These are phyloP conservation scores for Phytophthora constricta DNA, from an alignment of 352 stramenopile species.

Conservation along the genomic window DNA sequence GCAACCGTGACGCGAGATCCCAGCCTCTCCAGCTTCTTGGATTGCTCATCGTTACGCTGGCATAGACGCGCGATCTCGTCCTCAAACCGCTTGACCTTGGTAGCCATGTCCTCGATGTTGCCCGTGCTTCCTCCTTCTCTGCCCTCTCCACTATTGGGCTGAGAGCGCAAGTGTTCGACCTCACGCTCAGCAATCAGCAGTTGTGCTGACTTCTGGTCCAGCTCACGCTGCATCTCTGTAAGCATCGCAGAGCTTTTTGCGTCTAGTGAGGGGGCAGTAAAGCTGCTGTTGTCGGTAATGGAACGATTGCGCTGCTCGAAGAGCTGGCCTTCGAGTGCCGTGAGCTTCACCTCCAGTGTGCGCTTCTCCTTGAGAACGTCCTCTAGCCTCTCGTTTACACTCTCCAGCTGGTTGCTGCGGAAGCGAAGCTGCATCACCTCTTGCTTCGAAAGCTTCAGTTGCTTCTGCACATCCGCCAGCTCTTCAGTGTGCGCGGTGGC, in stretches of 20 bases:
- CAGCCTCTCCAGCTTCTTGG: conserved; percentile 55
- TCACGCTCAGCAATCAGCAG: conserved; percentile 59
- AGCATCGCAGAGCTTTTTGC: conserved; percentile 47
- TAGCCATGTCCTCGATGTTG: conserved; percentile 40
- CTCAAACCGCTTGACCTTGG: conserved; percentile 63
- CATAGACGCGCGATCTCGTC: conserved; percentile 49
- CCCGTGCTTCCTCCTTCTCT: neutral
- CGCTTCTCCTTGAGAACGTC: conserved; percentile 82
- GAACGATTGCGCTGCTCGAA: conserved; percentile 78
- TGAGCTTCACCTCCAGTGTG: conserved; percentile 81
- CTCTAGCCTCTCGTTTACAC: conserved; percentile 69
- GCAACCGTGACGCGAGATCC: conserved; percentile 49
- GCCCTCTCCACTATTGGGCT: conserved; percentile 15
- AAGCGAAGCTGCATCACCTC: conserved; percentile 87
- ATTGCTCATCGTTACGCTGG: conserved; percentile 71
- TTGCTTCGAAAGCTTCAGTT: conserved; percentile 79
- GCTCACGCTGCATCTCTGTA: conserved; percentile 55
- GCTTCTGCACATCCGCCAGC: conserved; percentile 68
- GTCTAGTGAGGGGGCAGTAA: conserved; percentile 38
- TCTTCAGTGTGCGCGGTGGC: conserved; percentile 44
- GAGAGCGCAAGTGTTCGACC: conserved; percentile 44
- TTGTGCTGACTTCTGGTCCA: conserved; percentile 65
- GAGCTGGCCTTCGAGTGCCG: conserved; percentile 74
- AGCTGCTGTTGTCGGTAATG: conserved; percentile 61
- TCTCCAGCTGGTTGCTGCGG: conserved; percentile 81